Conservation (phyloP, 1,284 basidiomycete genomes). For the Heimioporus punctisporus region DNA sequence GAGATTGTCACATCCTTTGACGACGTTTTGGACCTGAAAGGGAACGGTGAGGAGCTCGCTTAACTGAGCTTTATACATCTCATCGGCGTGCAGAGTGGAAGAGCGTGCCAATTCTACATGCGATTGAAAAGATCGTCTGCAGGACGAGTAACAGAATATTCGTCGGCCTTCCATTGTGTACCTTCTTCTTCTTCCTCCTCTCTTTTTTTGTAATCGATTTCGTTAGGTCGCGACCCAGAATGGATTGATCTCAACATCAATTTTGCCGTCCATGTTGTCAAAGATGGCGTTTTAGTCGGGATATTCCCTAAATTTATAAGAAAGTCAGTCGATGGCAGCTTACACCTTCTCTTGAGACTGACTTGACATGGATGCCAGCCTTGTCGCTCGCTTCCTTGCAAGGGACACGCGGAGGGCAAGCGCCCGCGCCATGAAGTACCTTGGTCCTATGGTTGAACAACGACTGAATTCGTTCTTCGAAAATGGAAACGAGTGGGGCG, state of each 20-base stretch:
- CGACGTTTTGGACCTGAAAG: conserved; percentile 18
- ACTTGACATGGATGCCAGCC: too few relatives aligned
- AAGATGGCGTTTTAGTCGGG: conserved; percentile 26
- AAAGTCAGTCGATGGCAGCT: conserved; percentile 36
- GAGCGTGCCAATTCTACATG: conserved; percentile 18
- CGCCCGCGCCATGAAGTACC: conserved; percentile 21
- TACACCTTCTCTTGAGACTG: too few relatives aligned
- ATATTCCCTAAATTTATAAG: conserved; percentile 40
- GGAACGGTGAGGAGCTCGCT: conserved; percentile 12
- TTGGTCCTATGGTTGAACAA: conserved; percentile 41
- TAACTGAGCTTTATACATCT: too few relatives aligned
- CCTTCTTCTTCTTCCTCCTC: background rate
- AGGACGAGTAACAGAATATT: conserved; percentile 40
- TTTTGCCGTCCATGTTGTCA: conserved; percentile 35
- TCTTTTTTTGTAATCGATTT: background rate
- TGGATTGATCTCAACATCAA: conserved; percentile 37
- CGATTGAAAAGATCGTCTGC: conserved; percentile 27
- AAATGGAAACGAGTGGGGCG: conserved; percentile 37
- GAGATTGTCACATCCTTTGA: conserved; percentile 34
- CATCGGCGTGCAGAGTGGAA: conserved; percentile 26
- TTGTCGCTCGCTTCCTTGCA: too few relatives aligned
- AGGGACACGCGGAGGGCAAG: too few relatives aligned
- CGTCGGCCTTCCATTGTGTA: conserved; percentile 43
- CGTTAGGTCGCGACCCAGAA: conserved; percentile 41
- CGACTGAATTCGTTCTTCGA: conserved; percentile 33